Evolutionary conservation across 139 green algal genomes (phyloP).

Genomic region (Chlorella sp.): DNA sequence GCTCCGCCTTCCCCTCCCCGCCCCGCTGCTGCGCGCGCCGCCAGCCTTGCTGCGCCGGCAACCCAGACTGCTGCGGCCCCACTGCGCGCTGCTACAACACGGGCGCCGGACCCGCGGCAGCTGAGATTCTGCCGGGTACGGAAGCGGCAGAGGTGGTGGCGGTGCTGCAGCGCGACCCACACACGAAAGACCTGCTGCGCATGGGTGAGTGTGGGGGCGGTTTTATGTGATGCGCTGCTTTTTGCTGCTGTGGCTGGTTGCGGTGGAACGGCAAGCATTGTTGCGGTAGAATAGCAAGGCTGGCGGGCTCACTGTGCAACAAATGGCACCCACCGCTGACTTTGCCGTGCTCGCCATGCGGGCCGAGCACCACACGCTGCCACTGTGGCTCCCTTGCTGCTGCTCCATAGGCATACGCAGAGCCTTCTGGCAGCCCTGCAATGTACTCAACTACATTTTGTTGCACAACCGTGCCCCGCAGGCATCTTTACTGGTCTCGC

Average conservation of each 20-base stretch:
- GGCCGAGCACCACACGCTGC: not conserved
- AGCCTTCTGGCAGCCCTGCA: no score
- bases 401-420: no score
- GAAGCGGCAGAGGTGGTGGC: conserved; percentile 20
- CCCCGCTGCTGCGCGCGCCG: not conserved
- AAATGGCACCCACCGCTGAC: no score
- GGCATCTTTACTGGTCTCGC: conserved; percentile 47
- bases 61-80: not conserved
- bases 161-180: conserved; percentile 27
- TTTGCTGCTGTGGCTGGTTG: no score
- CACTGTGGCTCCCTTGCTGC: not conserved
- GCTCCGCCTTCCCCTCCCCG: no score
- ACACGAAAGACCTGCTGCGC: conserved; percentile 33
- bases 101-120: not conserved
- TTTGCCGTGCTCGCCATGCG: no score
- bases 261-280: no score
- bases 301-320: no score
- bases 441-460: no score
- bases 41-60: not conserved
- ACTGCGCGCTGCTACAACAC: not conserved
- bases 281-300: no score
- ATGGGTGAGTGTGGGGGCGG: conserved; percentile 8
- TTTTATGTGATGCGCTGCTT: no score
- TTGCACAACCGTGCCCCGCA: not conserved
- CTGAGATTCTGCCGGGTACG: not conserved